Percentiles rank a stretch among this genome's conserved stretches.
Evolutionary conservation across 2,329 filamentous ascomycete species (phyloP).

Genomic region (Rachicladosporium sp.): DNA sequence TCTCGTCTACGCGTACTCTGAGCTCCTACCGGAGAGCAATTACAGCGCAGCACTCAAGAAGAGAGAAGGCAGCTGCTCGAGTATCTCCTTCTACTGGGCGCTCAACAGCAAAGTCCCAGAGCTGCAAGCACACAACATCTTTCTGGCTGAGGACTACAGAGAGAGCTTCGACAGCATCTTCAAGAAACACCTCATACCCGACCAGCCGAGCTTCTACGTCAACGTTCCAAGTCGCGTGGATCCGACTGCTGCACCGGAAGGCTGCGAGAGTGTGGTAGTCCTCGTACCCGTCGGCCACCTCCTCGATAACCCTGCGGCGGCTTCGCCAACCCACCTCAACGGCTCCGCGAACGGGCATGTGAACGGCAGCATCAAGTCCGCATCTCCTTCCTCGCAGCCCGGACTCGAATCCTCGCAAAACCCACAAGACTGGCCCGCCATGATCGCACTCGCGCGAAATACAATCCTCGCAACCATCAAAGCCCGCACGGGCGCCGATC

Average conservation of each 20-base stretch:
- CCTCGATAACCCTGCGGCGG: conserved; percentile 14
- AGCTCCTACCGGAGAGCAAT: conserved; percentile 45
- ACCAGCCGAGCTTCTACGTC: conserved; percentile 62
- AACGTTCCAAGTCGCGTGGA: conserved; percentile 64
- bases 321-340: not conserved
- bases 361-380: conserved; percentile 11
- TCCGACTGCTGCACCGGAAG: conserved; percentile 51
- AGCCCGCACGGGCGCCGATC: conserved; percentile 45
- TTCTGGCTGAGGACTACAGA: conserved; percentile 59
- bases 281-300: conserved; percentile 63
- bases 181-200: conserved; percentile 53
- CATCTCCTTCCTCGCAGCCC: conserved; percentile 16
- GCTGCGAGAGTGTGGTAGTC: conserved; percentile 54
- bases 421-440: conserved; percentile 48
- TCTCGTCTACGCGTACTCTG: conserved; percentile 61
- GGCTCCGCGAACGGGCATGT: conserved; percentile 1
- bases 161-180: conserved; percentile 69
- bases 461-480: conserved; percentile 51
- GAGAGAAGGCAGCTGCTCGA: conserved; percentile 53
- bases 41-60: conserved; percentile 34
- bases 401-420: conserved; percentile 27
- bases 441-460: conserved; percentile 46
- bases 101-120: conserved; percentile 48
- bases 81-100: conserved; percentile 68
- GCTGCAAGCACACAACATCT: conserved; percentile 62